Percentiles rank a stretch among this genome's conserved stretches.
Evolutionary conservation across 768 basidiomycete species (phyloP).

Genomic region (Auriscalpium microsporum): DNA sequence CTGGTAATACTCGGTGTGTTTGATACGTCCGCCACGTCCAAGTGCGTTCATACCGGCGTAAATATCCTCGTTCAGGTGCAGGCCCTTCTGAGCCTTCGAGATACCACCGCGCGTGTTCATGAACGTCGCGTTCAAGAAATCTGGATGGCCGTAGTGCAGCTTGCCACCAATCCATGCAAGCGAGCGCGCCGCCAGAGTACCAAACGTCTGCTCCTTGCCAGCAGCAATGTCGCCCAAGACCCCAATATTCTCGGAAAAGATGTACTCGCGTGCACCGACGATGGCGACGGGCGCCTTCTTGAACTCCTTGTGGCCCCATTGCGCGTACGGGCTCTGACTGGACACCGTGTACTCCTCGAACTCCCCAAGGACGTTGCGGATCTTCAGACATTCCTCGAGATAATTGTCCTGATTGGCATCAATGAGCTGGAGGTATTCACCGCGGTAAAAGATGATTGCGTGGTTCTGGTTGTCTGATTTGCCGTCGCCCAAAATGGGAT

Average conservation of each 20-base stretch:
- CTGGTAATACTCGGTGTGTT: constrained; percentile 99
- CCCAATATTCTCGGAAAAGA: constrained; percentile 99
- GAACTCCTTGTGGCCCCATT: constrained; percentile 86
- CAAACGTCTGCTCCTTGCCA: constrained; percentile 99
- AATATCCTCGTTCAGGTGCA: constrained; percentile 99
- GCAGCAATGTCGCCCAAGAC: constrained; percentile 97
- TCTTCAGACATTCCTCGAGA: constrained; percentile 98
- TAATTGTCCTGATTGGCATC: constrained; percentile 99
- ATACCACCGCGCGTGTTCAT: constrained; percentile 98
- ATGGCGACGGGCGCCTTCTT: constrained; percentile 87
- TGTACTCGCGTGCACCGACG: constrained; percentile 97
- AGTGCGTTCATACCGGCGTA: constrained; percentile 99
- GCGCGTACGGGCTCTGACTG: constrained; percentile 85
- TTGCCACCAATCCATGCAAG: constrained; percentile 98
- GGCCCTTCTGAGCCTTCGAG: constrained; percentile 97
- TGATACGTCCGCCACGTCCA: constrained; percentile 93
- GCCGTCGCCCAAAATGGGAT: constrained; percentile 97
- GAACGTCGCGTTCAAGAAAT: constrained; percentile 95
- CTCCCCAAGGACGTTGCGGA: constrained; percentile 94
- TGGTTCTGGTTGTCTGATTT: constrained; percentile 99
- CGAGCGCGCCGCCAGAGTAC: constrained; percentile 90
- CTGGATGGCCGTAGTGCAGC: constrained; percentile 97
- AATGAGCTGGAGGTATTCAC: constrained; percentile 98
- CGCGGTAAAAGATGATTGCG: constrained; percentile 98
- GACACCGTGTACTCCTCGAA: constrained; percentile 90